phyloP scores from a whole-genome alignment of 1,284 basidiomycete species.

The Anthracocystis panici-leucophaei region DNA sequence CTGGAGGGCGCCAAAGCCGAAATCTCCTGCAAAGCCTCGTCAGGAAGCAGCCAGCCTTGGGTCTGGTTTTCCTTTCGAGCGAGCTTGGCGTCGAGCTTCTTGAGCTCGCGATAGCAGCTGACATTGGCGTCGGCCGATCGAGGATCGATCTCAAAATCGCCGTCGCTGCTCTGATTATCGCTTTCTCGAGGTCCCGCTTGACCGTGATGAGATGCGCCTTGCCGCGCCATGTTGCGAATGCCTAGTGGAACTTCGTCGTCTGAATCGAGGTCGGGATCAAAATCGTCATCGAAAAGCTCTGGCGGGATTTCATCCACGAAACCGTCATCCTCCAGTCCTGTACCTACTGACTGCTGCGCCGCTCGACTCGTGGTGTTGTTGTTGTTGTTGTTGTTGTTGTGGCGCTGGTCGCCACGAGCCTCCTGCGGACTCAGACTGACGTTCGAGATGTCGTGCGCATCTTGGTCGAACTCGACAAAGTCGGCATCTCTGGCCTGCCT shows the following conservation, averaged over 20 bases:
- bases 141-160: conserved; percentile 29
- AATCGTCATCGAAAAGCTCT: conserved; percentile 35
- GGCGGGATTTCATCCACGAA: conserved; percentile 19
- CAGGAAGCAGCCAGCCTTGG: conserved; percentile 24
- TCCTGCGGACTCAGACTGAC: conserved; percentile 33
- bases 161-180: conserved; percentile 2
- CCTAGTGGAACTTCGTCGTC: conserved; percentile 29
- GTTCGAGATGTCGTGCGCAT: conserved; percentile 53
- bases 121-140: conserved; percentile 17
- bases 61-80: conserved; percentile 18
- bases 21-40: conserved; percentile 33
- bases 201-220: background rate
- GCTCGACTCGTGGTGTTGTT: background rate
- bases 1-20: conserved; percentile 20
- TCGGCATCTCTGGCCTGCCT: conserved; percentile 26
- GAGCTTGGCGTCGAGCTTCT: conserved; percentile 25
- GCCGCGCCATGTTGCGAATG: too few species aligned
- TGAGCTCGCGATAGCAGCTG: conserved; percentile 33
- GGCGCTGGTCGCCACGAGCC: background rate
- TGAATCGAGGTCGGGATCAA: conserved; percentile 19
- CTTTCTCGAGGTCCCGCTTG: background rate
- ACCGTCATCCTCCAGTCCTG: conserved; percentile 28
- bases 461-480: conserved; percentile 42
- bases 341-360: conserved; percentile 13
- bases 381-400: too few species aligned